Base-by-base conservation (phyloP, 164 flowering plant genomes). In the Tetrastigma voinierianum region DNA sequence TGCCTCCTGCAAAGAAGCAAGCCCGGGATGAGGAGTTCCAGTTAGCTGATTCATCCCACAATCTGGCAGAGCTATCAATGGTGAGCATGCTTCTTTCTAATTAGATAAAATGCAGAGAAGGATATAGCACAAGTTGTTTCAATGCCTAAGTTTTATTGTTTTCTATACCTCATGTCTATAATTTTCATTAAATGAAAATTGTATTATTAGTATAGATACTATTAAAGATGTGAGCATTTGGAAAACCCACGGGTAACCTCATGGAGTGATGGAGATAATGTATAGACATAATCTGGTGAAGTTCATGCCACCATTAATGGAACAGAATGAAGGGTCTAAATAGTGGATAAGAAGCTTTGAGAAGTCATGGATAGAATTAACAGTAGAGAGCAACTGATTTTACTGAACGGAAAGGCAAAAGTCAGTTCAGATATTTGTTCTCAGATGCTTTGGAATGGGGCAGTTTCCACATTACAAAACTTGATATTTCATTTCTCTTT, bases 1-100 rank as follows among this genome's bases (percentile, higher is more conserved):
- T 80, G 51, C 89, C 67, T 70, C 89, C 95, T 62, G 66, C 95
- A 64, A 96, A 93, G 83, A 92, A 81, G 77, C 93, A 81, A 81
- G 89, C 89, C 51, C 51, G 83, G 66, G 88, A 81, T 72, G 70
- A 78, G 62, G 85, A 85, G 62, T 65, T 70, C 47, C 76, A 74
- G 46, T 68, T 78, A 57, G 67, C 61, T 67, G 66, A 69, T 51
- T 19, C 72, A 12, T 62, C 86, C n/a, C 58, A 9, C 24, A 51
- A 59, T 8, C 51, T 17, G 18, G 25, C 70, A 57, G 84, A 85
- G 71, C 70, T 89, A 57, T 90, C 95, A 70, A 13, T 86, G 90
- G 99, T 90, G 68, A 59, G 85, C 65, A 64, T 51, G 16, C 69
- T 59, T 65, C 21, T 60, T 10, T 66, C 19, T 55, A 32, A 32